A percentile compares a stretch with the other conserved stretches of the same genome.
These are phyloP conservation scores for Phytophthora sansomeana DNA, from an alignment of 352 stramenopile species.

Conservation along the genomic window DNA sequence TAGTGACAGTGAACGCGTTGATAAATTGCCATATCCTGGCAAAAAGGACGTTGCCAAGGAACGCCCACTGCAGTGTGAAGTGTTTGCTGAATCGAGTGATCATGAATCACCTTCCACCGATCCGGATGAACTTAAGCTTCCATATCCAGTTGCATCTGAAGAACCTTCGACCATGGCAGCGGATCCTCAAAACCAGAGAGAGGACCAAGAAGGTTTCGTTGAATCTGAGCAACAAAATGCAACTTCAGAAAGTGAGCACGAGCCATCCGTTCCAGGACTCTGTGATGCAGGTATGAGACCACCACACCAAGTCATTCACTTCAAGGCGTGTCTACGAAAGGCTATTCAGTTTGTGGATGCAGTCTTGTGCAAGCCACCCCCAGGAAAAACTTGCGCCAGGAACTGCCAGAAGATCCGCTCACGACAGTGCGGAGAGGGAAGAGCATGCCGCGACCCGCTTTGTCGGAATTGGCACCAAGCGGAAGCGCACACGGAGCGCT, in stretches of 20 bases:
- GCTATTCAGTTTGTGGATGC: slow-evolving; percentile 70
- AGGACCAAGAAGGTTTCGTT: background rate
- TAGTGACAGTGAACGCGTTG: background rate
- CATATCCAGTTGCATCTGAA: background rate
- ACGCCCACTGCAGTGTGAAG: no score
- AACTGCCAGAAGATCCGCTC: slow-evolving; percentile 57
- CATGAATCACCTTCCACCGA: background rate
- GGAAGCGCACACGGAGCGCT: slow-evolving; percentile 65
- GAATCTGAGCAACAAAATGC: slow-evolving; percentile 3
- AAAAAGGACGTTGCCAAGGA: background rate
- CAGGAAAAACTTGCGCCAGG: slow-evolving; percentile 48
- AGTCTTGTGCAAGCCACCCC: slow-evolving; percentile 58
- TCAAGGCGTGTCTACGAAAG: slow-evolving; percentile 63
- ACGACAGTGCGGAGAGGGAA: slow-evolving; percentile 55
- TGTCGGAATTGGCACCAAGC: slow-evolving; percentile 73
- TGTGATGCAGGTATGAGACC: slow-evolving; percentile 64
- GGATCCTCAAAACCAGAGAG: background rate
- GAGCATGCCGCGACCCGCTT: slow-evolving; percentile 56
- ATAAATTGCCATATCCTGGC: background rate
- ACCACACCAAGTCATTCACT: slow-evolving; percentile 53
- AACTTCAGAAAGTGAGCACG: slow-evolving; percentile 6
- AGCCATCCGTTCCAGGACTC: slow-evolving; percentile 47
- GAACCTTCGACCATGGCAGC: background rate
- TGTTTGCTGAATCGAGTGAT: background rate
- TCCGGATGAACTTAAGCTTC: background rate